Base-by-base conservation (phyloP, 257 asterid species). In the Ajuga chamaepitys region DNA sequence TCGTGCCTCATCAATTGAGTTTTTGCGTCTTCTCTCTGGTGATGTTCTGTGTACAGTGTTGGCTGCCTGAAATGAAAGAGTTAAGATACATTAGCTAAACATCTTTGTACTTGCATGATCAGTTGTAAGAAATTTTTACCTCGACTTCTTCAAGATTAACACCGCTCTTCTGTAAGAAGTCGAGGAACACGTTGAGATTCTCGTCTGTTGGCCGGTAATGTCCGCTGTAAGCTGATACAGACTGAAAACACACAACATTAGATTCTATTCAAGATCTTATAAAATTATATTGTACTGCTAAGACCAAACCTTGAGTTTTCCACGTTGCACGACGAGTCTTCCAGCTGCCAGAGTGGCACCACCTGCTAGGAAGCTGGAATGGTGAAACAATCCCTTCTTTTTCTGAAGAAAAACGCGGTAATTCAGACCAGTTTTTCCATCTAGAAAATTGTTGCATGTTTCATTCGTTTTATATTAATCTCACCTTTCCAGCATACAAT, bases 311-410 rank as follows among this genome's bases (percentile, higher is more conserved):
- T 86, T 67, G 66, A 82, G 95, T 24, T 67, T 66, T 67, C 96
- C 96, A 32, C 53, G 71, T 58, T 81, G 76, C 62, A 76, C 95
- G 51, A 58, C 79, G 30, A 88, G 84, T 70, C 91, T 80, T 71
- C 95, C 96, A 41, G 96, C 95, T 62, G 95, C 89, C 41, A 84
- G 68, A 38, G 85, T 84, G 38, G 78, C 88, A 28, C 96, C 96
- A 18, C 95, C 96, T 10, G 96, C 96, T 3, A 88, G 86, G 54
- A 88, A 88, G 70, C 95, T 88, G 35, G 96, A 88, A 78, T 88
- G 96, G 56, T 86, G 95, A 73, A 88, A 88, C 54, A 28, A 14
- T 57, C 95, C 96, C 74, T 84, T 88, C 83, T 71, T 80, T 71
- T 88, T 86, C 91, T 86, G 86, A 21, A 8, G 14, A 63, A 53